These are phyloP conservation scores for Dactylis glomerata DNA, from an alignment of 176 grass and related monocot genomes.

Conservation along the genomic window DNA sequence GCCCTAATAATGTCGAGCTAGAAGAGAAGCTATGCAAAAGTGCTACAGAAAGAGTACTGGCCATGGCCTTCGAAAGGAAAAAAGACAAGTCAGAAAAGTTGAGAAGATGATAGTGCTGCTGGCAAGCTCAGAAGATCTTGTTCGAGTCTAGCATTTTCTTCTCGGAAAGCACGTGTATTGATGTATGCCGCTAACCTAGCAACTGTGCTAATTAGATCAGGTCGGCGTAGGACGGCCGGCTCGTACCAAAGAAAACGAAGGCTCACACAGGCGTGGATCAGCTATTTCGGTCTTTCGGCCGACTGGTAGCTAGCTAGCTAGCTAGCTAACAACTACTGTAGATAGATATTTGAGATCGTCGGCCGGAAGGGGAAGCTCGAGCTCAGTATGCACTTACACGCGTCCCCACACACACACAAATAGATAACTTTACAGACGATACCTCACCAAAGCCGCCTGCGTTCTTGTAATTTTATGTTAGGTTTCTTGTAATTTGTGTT, in stretches of 20 bases:
- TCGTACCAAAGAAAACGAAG: neutral
- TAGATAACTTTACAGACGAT: too few relatives aligned
- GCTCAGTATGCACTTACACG: too few relatives aligned
- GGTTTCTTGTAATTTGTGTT: too few relatives aligned
- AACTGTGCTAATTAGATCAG: neutral
- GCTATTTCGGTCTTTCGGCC: neutral
- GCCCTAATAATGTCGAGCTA: neutral
- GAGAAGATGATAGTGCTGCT: neutral
- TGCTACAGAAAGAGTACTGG: neutral
- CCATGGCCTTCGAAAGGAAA: neutral
- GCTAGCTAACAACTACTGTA: too few relatives aligned
- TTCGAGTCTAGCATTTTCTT: neutral
- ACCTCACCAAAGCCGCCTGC: too few relatives aligned
- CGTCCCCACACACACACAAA: too few relatives aligned
- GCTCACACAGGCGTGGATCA: neutral
- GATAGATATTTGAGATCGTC: too few relatives aligned
- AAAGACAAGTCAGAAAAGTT: neutral
- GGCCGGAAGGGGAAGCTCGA: too few relatives aligned
- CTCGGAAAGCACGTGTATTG: neutral
- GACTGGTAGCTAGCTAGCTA: neutral
- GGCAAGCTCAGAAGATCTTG: neutral
- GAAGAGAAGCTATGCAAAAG: neutral
- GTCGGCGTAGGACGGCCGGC: neutral
- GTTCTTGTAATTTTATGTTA: too few relatives aligned
- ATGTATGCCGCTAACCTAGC: neutral